These are phyloP conservation scores for Cystobasidiaceae sp. DNA, from an alignment of 1,284 basidiomycete species.

Conservation along the genomic window DNA sequence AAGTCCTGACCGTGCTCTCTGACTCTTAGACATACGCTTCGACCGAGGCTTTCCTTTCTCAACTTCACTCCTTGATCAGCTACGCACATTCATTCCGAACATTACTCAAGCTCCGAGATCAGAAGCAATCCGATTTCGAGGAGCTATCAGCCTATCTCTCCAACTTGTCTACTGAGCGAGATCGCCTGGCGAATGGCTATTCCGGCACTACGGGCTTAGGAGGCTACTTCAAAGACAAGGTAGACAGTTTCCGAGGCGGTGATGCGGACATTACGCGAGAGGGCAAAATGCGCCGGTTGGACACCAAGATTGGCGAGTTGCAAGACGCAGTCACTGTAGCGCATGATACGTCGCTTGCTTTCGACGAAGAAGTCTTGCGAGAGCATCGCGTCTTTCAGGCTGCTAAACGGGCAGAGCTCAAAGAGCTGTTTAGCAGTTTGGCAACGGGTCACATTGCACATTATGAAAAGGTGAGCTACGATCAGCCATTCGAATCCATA, in stretches of 20 bases:
- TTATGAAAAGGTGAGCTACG: slow-evolving; percentile 50
- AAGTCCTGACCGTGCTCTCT: neutral
- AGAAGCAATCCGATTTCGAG: slow-evolving; percentile 98
- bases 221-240: slow-evolving; percentile 86
- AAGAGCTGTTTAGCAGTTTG: slow-evolving; percentile 79
- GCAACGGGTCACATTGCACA: slow-evolving; percentile 93
- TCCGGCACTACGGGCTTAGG: slow-evolving; percentile 59
- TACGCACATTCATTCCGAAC: slow-evolving; percentile 85
- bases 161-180: slow-evolving; percentile 82
- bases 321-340: slow-evolving; percentile 93
- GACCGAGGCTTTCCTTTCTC: slow-evolving; percentile 77
- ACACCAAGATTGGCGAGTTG: slow-evolving; percentile 91
- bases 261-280: slow-evolving; percentile 90
- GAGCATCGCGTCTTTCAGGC: slow-evolving; percentile 87
- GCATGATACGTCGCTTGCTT: slow-evolving; percentile 90
- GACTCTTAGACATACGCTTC: slow-evolving; percentile 62
- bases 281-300: slow-evolving; percentile 86
- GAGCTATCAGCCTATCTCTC: slow-evolving; percentile 93
- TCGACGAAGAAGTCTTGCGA: slow-evolving; percentile 84
- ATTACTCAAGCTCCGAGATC: slow-evolving; percentile 88
- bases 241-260: slow-evolving; percentile 83
- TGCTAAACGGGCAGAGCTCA: slow-evolving; percentile 90
- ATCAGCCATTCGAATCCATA: neutral
- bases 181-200: slow-evolving; percentile 69
- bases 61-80: slow-evolving; percentile 78